Conservation (phyloP, 2,329 filamentous ascomycete species). For the Fonsecaea multimorphosa region DNA sequence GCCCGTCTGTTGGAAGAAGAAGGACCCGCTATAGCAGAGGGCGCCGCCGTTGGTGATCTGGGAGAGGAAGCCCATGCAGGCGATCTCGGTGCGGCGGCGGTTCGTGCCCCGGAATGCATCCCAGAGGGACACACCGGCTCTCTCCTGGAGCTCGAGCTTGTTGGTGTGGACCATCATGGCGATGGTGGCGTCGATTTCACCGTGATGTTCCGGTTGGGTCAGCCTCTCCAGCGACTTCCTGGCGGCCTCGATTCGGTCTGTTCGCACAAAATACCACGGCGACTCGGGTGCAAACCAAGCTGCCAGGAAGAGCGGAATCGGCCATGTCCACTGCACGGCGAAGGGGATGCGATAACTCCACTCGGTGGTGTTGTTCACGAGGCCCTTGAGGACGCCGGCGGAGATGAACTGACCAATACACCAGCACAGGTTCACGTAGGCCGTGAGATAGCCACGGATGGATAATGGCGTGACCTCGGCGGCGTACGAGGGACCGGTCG, state of each 20-base stretch:
- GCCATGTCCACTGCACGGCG: conserved; percentile 41
- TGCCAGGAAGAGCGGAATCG: conserved; percentile 34
- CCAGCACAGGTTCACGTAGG: conserved; percentile 68
- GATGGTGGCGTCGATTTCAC: conserved; percentile 43
- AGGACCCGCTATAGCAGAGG: conserved; percentile 43
- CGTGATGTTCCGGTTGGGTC: conserved; percentile 43
- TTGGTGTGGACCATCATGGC: conserved; percentile 51
- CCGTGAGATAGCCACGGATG: conserved; percentile 64
- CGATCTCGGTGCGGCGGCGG: conserved; percentile 51
- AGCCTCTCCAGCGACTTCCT: conserved; percentile 43
- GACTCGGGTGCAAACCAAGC: conserved; percentile 37
- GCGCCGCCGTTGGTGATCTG: conserved; percentile 44
- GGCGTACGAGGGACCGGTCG: conserved; percentile 62
- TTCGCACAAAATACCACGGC: conserved; percentile 45
- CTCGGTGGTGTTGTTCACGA: conserved; percentile 29
- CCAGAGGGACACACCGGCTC: conserved; percentile 39
- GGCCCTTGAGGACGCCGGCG: conserved; percentile 34
- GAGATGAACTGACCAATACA: conserved; percentile 66
- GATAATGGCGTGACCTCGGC: conserved; percentile 68
- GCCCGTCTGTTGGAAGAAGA: conserved; percentile 59
- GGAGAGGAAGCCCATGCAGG: conserved; percentile 46
- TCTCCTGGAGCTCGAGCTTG: conserved; percentile 41
- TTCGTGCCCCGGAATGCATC: conserved; percentile 44
- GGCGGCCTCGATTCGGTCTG: conserved; percentile 45
- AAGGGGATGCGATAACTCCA: conserved; percentile 39